Evolutionary conservation across 768 basidiomycete species (phyloP).

Genomic region (Pisolithus microcarpus): DNA sequence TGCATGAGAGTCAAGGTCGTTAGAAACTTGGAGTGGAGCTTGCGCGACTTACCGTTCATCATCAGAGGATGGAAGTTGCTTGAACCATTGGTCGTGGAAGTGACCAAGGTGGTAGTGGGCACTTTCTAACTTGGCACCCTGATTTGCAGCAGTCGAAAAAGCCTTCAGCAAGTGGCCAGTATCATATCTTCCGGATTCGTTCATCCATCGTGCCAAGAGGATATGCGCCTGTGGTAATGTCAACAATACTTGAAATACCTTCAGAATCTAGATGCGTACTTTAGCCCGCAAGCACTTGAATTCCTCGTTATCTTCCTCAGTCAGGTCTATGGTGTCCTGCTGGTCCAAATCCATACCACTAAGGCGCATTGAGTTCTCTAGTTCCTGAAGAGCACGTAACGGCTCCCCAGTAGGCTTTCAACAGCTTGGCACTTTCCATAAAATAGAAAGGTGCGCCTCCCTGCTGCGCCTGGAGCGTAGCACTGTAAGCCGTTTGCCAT

Average conservation of each 20-base stretch:
- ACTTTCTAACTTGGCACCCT: slow-evolving; percentile 67
- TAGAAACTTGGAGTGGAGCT: background rate
- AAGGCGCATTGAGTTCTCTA: slow-evolving; percentile 65
- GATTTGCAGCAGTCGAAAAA: slow-evolving; percentile 44
- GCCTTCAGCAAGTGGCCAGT: slow-evolving; percentile 51
- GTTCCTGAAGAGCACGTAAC: slow-evolving; percentile 77
- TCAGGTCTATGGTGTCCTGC: slow-evolving; percentile 48
- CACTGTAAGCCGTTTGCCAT: slow-evolving; percentile 94
- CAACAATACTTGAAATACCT: background rate
- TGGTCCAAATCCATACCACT: slow-evolving; percentile 40
- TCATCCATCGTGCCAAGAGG: slow-evolving; percentile 87
- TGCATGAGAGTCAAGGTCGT: slow-evolving; percentile 18
- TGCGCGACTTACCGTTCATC: slow-evolving; percentile 42
- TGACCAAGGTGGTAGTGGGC: slow-evolving; percentile 80
- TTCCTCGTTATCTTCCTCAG: slow-evolving; percentile 41
- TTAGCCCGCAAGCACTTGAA: slow-evolving; percentile 60
- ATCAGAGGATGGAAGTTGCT: slow-evolving; percentile 41
- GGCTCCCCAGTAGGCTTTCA: slow-evolving; percentile 74
- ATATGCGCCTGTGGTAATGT: slow-evolving; percentile 52
- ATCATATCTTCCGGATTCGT: slow-evolving; percentile 80
- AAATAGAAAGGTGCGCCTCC: slow-evolving; percentile 67
- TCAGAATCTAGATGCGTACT: slow-evolving; percentile 31
- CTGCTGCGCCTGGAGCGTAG: slow-evolving; percentile 83
- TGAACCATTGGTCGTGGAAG: slow-evolving; percentile 78
- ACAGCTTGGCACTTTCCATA: slow-evolving; percentile 84